Conservation (phyloP, 257 asterid genomes). For the Primulina huaijiensis region DNA sequence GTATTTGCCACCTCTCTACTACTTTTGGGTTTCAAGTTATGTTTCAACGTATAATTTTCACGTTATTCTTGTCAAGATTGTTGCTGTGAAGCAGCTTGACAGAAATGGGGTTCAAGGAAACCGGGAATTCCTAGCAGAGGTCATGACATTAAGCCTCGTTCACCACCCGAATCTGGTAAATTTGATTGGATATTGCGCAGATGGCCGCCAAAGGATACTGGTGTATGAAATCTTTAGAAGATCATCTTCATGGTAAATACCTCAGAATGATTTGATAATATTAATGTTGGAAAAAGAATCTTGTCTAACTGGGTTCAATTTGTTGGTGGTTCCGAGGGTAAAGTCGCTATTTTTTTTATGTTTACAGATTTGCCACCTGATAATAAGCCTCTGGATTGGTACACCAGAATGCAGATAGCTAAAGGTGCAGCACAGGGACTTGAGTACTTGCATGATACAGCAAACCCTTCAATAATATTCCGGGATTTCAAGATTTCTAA, state of each 20-base stretch:
- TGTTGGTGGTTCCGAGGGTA: background rate
- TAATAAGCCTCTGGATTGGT: conserved; percentile 42
- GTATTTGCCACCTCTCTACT: conserved; percentile 29
- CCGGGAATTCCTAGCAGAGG: conserved; percentile 41
- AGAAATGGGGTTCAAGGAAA: background rate
- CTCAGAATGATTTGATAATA: background rate
- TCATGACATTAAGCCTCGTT: conserved; percentile 63
- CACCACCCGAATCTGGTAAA: conserved; percentile 71
- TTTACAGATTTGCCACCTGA: conserved; percentile 32
- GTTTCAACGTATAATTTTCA: background rate
- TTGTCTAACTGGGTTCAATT: background rate
- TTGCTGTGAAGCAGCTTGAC: background rate
- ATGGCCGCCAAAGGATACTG: conserved; percentile 79
- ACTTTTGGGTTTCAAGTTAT: background rate
- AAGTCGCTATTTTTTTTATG: background rate
- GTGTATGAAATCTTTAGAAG: conserved; percentile 71
- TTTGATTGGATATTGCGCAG: conserved; percentile 81
- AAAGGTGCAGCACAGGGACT: conserved; percentile 49
- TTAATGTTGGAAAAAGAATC: background rate
- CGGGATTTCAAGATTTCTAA: conserved; percentile 46
- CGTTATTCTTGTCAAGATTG: background rate
- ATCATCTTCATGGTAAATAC: conserved; percentile 61
- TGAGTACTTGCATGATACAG: conserved; percentile 53
- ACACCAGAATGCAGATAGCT: conserved; percentile 47
- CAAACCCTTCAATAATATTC: conserved; percentile 40